Base-by-base conservation (phyloP, 2,329 filamentous ascomycete genomes). In the Didymellaceae sp. region DNA sequence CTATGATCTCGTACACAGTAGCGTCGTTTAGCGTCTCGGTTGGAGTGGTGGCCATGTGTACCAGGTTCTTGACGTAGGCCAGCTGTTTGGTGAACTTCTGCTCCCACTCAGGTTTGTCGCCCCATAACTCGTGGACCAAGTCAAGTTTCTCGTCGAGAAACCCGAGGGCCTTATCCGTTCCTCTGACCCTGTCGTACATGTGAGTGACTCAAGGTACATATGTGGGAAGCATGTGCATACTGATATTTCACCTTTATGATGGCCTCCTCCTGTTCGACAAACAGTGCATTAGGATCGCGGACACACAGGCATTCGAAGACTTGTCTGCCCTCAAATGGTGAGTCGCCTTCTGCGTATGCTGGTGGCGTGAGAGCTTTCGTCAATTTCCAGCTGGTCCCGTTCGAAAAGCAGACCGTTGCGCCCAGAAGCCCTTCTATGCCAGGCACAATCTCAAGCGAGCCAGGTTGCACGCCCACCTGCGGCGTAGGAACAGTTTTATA, bases 311-410 rank as follows among this genome's bases (percentile, higher is more conserved):
- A 33, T 28, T 20, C 26, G 5, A 32, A 57, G 2, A 52, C 31
- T n/a, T 47, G 46, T 6, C 55, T 55, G 5, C 53, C 58, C 26
- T 41, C 45, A 4, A 41, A 52, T 5, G 48, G 44, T 9, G 51
- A 53, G 9, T 37, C 16, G 5, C 4, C 34, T 26, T 46, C 34
- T 11, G 39, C 30, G 10, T 43, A 33, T 10, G 9, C 16, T 4
- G 20, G 3, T 13, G 4, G 9, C 3, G 37, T 18, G n/a, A 40
- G 21, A n/a, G 37, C 14, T 9, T 30, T 18, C n/a, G 37, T 40
- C 24, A 40, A 8, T 11, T 17, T 8, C 37, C 37, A 40, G 3
- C 13, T 7, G 14, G 24, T 18, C 2, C 25, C 37, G 20, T 14
- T 14, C 7, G 24, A 16, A 14, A 40, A 30, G 14, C 24, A 18